Evolutionary conservation across 2,329 filamentous ascomycete genomes (phyloP).

Genomic region (Fusarium keratoplasticum): DNA sequence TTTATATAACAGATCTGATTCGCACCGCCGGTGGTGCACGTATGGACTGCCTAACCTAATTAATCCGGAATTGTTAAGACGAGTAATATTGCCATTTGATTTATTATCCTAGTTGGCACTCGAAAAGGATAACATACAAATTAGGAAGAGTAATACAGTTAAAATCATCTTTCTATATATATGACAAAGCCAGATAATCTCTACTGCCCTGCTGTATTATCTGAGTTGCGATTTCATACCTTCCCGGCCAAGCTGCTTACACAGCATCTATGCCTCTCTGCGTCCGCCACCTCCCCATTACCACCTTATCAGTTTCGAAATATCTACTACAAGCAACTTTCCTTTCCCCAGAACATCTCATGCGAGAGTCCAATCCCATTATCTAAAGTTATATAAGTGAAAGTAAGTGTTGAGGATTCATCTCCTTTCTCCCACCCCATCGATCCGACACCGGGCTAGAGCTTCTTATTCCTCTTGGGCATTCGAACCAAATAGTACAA

Average conservation of each 20-base stretch:
- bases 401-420: neutral
- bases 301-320: neutral
- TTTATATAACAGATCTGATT: no score
- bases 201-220: neutral
- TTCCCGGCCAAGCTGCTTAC: no score
- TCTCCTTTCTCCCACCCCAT: neutral
- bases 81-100: no score
- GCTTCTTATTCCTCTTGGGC: conserved; percentile 48
- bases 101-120: no score
- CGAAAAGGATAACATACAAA: no score
- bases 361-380: neutral
- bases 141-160: no score
- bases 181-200: no score
- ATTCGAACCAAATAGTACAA: conserved; percentile 66
- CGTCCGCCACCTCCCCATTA: neutral
- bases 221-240: neutral
- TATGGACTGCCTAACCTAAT: no score
- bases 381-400: neutral
- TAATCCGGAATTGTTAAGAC: no score
- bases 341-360: no score
- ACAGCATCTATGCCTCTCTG: neutral
- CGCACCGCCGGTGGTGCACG: no score
- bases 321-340: neutral
- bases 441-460: neutral
- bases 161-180: no score